Evolutionary conservation across 2,329 filamentous ascomycete species (phyloP).

Genomic region (Calonectria pteridis): DNA sequence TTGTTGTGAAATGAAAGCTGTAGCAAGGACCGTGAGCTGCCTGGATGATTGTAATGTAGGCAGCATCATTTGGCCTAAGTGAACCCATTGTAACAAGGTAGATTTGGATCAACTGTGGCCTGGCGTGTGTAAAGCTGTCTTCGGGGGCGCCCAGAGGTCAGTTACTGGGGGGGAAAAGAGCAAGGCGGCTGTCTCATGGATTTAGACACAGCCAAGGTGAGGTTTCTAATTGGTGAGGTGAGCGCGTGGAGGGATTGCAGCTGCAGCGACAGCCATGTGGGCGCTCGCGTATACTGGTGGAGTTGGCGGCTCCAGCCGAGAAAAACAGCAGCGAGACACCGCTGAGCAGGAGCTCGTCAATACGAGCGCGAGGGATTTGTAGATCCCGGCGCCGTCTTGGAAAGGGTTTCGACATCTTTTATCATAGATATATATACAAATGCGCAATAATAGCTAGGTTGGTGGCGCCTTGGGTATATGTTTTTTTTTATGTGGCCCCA

Average conservation of each 20-base stretch:
- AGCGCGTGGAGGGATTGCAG: not conserved
- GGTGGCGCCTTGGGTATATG: not conserved
- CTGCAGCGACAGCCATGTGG: not conserved
- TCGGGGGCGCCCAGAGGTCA: not conserved
- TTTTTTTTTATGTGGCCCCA: not conserved
- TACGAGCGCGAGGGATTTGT: too few species aligned
- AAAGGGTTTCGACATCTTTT: not conserved
- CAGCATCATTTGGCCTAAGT: not conserved
- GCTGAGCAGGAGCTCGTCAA: not conserved
- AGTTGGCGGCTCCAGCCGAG: not conserved
- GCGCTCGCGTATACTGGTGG: conserved; percentile 1
- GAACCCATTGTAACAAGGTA: not conserved
- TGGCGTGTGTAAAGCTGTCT: not conserved
- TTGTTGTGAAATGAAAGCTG: not conserved
- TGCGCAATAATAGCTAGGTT: not conserved
- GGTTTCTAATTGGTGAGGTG: not conserved
- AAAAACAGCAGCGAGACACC: not conserved
- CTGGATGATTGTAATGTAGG: not conserved
- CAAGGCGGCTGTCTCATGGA: not conserved
- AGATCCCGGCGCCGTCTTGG: not conserved
- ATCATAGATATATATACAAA: not conserved
- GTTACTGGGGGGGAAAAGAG: not conserved
- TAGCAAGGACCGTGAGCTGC: not conserved
- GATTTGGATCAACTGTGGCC: not conserved
- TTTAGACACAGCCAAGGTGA: not conserved